These are phyloP conservation scores for Coemansia sp. DNA, from an alignment of 192 early-diverging fungal genomes.

Conservation along the genomic window DNA sequence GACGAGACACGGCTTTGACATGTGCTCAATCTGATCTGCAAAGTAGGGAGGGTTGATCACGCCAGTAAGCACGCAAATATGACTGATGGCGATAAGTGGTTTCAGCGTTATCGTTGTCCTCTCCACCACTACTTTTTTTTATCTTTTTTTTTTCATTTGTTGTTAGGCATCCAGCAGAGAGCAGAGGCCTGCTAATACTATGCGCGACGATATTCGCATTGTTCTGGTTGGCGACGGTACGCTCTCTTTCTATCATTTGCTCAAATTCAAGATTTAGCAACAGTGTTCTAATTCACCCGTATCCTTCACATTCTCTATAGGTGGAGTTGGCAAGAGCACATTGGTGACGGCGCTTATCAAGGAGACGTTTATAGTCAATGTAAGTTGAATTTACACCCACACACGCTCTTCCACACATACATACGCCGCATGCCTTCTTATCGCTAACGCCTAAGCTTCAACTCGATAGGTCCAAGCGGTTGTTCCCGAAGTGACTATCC, in stretches of 20 bases:
- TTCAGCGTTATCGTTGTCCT: background rate
- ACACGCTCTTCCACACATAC: constrained; percentile 11
- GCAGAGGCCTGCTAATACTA: constrained; percentile 25
- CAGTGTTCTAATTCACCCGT: constrained; percentile 1
- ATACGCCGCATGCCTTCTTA: background rate
- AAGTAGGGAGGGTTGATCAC: background rate
- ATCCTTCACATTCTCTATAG: constrained; percentile 23
- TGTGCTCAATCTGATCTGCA: constrained; percentile 9
- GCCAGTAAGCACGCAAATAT: background rate
- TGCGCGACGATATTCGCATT: constrained; percentile 91
- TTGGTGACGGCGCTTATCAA: constrained; percentile 97
- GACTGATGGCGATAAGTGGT: background rate
- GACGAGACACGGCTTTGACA: background rate
- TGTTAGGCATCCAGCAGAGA: constrained; percentile 3
- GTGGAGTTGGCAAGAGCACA: constrained; percentile 95
- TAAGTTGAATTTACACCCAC: constrained; percentile 37
- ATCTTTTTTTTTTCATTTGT: constrained; percentile 3
- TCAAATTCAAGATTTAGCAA: background rate
- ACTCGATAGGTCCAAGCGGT: constrained; percentile 74
- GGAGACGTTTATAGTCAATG: constrained; percentile 93
- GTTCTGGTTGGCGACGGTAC: constrained; percentile 92
- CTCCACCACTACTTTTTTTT: background rate
- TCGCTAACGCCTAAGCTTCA: background rate
- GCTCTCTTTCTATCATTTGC: constrained; percentile 9
- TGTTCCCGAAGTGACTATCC: constrained; percentile 99